These are phyloP conservation scores for Clonostachys rhizophaga DNA, from an alignment of 2,329 filamentous ascomycete species.

Conservation along the genomic window DNA sequence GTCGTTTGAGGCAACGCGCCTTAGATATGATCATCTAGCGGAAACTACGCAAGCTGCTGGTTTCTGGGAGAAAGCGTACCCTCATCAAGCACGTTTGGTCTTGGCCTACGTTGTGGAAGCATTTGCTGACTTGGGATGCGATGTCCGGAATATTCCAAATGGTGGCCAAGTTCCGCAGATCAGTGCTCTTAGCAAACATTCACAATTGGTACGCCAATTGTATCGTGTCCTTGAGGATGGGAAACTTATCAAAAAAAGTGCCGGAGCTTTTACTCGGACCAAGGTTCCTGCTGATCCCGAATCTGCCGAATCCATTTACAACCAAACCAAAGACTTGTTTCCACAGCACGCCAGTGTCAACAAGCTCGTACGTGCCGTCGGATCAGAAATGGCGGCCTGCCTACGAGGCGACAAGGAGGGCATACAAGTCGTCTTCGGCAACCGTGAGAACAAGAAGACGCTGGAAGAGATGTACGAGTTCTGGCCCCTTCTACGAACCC, in stretches of 20 bases:
- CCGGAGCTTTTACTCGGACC: too few species aligned
- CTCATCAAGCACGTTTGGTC: not conserved
- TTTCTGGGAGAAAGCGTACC: not conserved
- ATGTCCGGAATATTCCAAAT: slow-evolving; percentile 2
- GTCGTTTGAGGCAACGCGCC: too few species aligned
- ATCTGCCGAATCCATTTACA: too few species aligned
- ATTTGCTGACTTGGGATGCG: not conserved
- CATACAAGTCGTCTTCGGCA: slow-evolving; percentile 30
- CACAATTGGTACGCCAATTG: too few species aligned
- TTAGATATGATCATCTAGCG: too few species aligned
- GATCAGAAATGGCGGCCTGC: slow-evolving; percentile 25
- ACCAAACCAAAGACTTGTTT: slow-evolving; percentile 5
- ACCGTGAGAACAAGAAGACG: slow-evolving; percentile 11
- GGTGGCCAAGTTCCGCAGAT: too few species aligned
- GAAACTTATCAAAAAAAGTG: too few species aligned
- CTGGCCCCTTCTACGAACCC: slow-evolving; percentile 15
- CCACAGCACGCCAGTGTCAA: slow-evolving; percentile 23
- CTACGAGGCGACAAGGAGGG: slow-evolving; percentile 27
- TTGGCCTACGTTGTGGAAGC: slow-evolving; percentile 1
- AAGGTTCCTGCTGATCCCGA: too few species aligned
- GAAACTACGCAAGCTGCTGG: not conserved
- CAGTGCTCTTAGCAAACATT: too few species aligned
- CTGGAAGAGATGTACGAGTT: slow-evolving; percentile 28
- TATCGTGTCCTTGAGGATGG: too few species aligned
- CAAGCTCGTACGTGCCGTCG: slow-evolving; percentile 22